Conservation (phyloP, 208 protist genomes). For the Phytomonas sp. region DNA sequence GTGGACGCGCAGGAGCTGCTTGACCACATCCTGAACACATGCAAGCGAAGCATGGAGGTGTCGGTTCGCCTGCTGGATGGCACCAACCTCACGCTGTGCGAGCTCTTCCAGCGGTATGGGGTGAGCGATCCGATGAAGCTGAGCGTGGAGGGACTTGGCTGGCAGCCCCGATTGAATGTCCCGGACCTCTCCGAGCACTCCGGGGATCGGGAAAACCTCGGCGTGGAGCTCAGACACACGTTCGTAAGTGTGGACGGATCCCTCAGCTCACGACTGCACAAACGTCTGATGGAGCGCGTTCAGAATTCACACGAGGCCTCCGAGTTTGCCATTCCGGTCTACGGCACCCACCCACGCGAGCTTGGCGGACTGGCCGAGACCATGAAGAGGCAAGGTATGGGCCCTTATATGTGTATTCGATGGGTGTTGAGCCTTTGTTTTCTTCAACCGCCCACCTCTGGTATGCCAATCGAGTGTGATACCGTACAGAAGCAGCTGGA, state of each 20-base stretch:
- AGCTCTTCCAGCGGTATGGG: slow-evolving; percentile 57
- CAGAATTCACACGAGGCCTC: slow-evolving; percentile 53
- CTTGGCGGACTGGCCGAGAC: slow-evolving; percentile 49
- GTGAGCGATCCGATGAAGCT: slow-evolving; percentile 48
- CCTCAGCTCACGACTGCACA: slow-evolving; percentile 45
- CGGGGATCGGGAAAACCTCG: slow-evolving; percentile 28
- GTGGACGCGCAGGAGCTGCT: slow-evolving; percentile 77
- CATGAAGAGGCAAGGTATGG: slow-evolving; percentile 38
- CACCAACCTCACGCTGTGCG: slow-evolving; percentile 53
- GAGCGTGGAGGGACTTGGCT: slow-evolving; percentile 79
- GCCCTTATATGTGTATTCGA: slow-evolving; percentile 72
- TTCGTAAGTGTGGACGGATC: slow-evolving; percentile 60
- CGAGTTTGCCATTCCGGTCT: slow-evolving; percentile 81
- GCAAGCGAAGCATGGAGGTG: slow-evolving; percentile 42
- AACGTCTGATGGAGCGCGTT: slow-evolving; percentile 38
- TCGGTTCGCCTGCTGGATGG: slow-evolving; percentile 46
- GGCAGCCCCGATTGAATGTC: slow-evolving; percentile 33
- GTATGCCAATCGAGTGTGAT: slow-evolving; percentile 28
- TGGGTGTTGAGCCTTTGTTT: slow-evolving; percentile 94
- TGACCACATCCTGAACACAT: slow-evolving; percentile 68
- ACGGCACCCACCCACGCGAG: slow-evolving; percentile 56
- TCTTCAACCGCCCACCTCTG: slow-evolving; percentile 40
- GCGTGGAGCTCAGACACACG: slow-evolving; percentile 74
- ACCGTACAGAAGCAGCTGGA: slow-evolving; percentile 94
- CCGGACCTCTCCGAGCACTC: slow-evolving; percentile 19